phyloP scores from a whole-genome alignment of 768 basidiomycete genomes.

The Pleurotus djamor region DNA sequence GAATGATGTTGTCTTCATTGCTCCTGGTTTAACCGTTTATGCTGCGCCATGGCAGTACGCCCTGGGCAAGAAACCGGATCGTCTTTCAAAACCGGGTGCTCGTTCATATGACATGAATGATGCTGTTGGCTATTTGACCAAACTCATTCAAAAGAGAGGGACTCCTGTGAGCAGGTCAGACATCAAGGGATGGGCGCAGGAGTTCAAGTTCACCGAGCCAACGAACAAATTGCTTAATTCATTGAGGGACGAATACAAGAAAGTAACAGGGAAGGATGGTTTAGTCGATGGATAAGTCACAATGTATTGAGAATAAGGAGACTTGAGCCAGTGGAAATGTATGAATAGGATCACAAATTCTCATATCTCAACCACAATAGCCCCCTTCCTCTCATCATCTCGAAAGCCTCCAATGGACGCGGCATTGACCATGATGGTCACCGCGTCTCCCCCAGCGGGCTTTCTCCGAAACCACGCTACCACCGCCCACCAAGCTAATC shows the following conservation, averaged over 20 bases:
- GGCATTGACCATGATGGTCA: conserved; percentile 28
- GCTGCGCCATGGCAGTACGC: conserved; percentile 13
- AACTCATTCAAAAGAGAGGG: conserved; percentile 1
- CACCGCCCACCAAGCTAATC: conserved; percentile 13
- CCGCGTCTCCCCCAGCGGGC: conserved; percentile 5
- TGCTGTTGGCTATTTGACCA: conserved; percentile 10
- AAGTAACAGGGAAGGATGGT: background rate
- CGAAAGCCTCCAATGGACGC: conserved; percentile 21
- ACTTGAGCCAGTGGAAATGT: background rate
- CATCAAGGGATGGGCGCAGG: background rate
- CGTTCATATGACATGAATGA: conserved; percentile 11
- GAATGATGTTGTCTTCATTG: conserved; percentile 10
- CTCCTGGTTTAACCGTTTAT: conserved; percentile 11
- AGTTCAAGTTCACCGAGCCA: background rate
- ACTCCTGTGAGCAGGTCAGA: background rate
- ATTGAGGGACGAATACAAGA: background rate
- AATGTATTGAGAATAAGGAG: background rate
- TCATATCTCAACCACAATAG: conserved; percentile 25
- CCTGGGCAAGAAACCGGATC: conserved; percentile 11
- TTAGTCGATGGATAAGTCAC: background rate
- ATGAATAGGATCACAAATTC: background rate
- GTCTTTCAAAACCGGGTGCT: conserved; percentile 3
- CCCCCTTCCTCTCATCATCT: conserved; percentile 19
- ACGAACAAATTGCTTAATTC: background rate
- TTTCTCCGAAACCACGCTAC: conserved; percentile 7